Evolutionary conservation across 2,329 filamentous ascomycete genomes (phyloP).

Genomic region (Hypoxylon sp.): DNA sequence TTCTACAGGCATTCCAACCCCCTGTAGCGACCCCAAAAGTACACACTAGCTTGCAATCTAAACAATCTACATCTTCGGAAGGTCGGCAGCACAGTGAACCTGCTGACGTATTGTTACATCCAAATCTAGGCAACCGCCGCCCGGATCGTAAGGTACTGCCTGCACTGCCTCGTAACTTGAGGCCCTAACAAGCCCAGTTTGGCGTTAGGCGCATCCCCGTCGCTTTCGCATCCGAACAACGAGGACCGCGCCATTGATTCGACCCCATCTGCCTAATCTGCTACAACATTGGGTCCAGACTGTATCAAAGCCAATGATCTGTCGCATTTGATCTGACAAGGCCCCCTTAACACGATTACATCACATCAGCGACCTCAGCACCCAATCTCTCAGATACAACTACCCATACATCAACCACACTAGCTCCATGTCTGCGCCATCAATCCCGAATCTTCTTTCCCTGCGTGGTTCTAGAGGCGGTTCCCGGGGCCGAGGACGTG

Average conservation of each 20-base stretch:
- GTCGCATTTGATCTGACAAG: constrained; percentile 25
- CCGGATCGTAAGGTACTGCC: constrained; percentile 21
- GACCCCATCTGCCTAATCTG: constrained; percentile 20
- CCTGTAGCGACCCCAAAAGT: neutral
- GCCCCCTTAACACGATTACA: constrained; percentile 24
- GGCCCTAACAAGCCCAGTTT: constrained; percentile 20
- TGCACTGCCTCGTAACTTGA: constrained; percentile 35
- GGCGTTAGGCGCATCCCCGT: constrained; percentile 1
- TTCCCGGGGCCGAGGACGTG: constrained; percentile 56
- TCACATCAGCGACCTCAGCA: constrained; percentile 28
- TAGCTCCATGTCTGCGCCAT: constrained; percentile 74
- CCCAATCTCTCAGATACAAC: neutral
- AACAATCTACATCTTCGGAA: constrained; percentile 27
- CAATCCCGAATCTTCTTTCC: constrained; percentile 84
- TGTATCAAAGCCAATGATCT: constrained; percentile 22
- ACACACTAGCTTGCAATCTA: neutral
- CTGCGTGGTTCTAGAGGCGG: constrained; percentile 65
- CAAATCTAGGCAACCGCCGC: constrained; percentile 34
- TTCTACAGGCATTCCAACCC: neutral
- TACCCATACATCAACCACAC: constrained; percentile 4
- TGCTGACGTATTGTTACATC: constrained; percentile 16
- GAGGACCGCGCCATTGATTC: constrained; percentile 23
- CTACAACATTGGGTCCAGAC: constrained; percentile 15
- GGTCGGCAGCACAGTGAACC: constrained; percentile 34
- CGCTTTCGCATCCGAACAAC: constrained; percentile 4